A percentile compares a stretch with the other conserved stretches of the same genome.
phyloP scores from a whole-genome alignment of 768 basidiomycete species.

The Fomitopsis pulvina region DNA sequence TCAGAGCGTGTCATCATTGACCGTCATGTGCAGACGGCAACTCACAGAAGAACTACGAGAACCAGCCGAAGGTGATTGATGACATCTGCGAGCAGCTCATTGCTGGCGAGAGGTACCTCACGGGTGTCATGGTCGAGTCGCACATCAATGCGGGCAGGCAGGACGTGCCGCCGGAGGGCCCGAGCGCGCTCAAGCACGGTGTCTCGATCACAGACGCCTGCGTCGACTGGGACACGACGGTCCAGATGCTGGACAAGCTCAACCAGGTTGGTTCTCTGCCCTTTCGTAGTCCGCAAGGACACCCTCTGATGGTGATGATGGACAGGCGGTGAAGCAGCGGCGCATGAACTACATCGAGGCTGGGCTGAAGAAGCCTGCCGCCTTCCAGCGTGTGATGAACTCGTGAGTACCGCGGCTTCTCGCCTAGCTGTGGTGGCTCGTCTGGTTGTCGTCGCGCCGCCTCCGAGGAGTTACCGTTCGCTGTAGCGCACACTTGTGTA shows the following conservation, averaged over 20 bases:
- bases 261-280: conserved; percentile 40
- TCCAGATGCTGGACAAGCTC: conserved; percentile 65
- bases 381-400: conserved; percentile 15
- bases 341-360: conserved; percentile 35
- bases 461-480: no score
- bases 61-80: conserved; percentile 78
- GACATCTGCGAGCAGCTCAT: conserved; percentile 69
- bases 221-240: conserved; percentile 78
- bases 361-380: conserved; percentile 28
- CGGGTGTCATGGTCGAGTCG: conserved; percentile 96
- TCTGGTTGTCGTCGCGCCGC: no score
- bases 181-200: conserved; percentile 63
- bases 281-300: not conserved
- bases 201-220: conserved; percentile 92
- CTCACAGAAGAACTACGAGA: conserved; percentile 90
- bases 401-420: not conserved
- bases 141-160: conserved; percentile 90
- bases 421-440: no score
- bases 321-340: conserved; percentile 40
- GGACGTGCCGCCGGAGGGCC: conserved; percentile 72
- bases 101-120: conserved; percentile 64
- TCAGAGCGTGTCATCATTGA: not conserved
- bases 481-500: no score
- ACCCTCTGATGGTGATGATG: not conserved
- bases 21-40: conserved; percentile 68